Evolutionary conservation across 2,329 filamentous ascomycete species (phyloP), one percentile per base, ranked within the genome.

Genomic region (Neophaeococcomyces aloes): DNA sequence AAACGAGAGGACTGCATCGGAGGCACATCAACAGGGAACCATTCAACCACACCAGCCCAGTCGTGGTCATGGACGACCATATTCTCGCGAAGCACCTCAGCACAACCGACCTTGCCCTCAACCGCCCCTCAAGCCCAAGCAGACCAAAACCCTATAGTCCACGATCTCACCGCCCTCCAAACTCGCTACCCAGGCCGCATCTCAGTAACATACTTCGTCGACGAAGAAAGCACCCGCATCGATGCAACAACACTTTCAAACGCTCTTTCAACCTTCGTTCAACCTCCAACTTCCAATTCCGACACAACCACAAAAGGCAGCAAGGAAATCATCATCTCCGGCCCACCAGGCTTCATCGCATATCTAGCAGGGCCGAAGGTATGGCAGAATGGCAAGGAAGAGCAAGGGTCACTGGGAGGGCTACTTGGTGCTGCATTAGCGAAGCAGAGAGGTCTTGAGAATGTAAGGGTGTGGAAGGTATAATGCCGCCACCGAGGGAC

Each of bases 271-370:
- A 10, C 23, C 23, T 4, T 36, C 41, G 7, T 44, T 50, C 37
- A 38, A 50, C n/a, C 42, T 45, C 30, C 33, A 61, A 38, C 56
- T 61, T 29, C 19, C 37, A 10, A 13, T n/a, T 32, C n/a, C 8
- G n/a, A 18, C 13, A 8, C 8, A 31, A 19, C 7, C 56, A 63
- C 33, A 25, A 10, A 10, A 42, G 30, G 15, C 17, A 23, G 13
- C 17, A 14, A 32, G 15, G 19, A 94, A 15, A 68, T 95, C n/a
- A 70, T 94, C 44, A 76, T 96, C 1, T 94, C 87, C 1, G 91
- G 91, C 0, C 89, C 91, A 0, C 86, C 94, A 42, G 89, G 91
- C 0, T 96, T 96, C 63, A 74, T 96, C 30, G 74, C 76, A 33
- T 75, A 82, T 51, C 85, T 83, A 64, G 86, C 86, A 2, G 89